phyloP scores from a whole-genome alignment of 768 basidiomycete genomes.

The Floccularia luteovirens region DNA sequence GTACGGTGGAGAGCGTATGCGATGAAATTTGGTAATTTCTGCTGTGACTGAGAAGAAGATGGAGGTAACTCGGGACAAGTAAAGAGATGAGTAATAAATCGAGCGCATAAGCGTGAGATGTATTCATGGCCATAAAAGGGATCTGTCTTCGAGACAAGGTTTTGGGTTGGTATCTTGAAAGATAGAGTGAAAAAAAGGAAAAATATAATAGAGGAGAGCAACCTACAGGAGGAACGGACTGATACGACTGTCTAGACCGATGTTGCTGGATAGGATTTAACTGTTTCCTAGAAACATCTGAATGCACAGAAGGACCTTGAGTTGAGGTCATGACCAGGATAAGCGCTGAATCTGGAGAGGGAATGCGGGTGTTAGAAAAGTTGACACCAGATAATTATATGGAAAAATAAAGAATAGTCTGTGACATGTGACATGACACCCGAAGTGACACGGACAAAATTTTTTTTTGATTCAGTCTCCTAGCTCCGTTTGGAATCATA shows the following conservation, averaged over 20 bases:
- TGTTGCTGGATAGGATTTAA: neutral
- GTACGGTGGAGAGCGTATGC: constrained; percentile 86
- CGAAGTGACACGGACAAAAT: too few species aligned
- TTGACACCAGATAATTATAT: too few species aligned
- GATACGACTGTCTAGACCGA: neutral
- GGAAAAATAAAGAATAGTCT: too few species aligned
- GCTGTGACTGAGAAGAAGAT: constrained; percentile 43
- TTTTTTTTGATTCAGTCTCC: too few species aligned
- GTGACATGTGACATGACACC: too few species aligned
- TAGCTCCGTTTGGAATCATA: too few species aligned
- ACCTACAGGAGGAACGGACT: constrained; percentile 12
- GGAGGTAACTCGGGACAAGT: constrained; percentile 81
- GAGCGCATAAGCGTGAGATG: constrained; percentile 58
- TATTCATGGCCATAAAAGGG: constrained; percentile 74
- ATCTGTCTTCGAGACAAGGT: constrained; percentile 27
- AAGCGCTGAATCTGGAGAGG: too few species aligned
- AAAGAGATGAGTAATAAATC: constrained; percentile 82
- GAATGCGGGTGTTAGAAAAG: too few species aligned
- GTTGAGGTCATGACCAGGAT: neutral
- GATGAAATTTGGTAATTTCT: constrained; percentile 69
- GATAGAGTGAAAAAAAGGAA: neutral
- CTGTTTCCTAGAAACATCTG: neutral
- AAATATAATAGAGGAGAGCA: neutral
- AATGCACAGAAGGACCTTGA: neutral
- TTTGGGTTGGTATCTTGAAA: neutral